Percentiles rank a stretch among this genome's conserved stretches.
phyloP scores from a whole-genome alignment of 768 basidiomycete species.

The Lentinula boryana region DNA sequence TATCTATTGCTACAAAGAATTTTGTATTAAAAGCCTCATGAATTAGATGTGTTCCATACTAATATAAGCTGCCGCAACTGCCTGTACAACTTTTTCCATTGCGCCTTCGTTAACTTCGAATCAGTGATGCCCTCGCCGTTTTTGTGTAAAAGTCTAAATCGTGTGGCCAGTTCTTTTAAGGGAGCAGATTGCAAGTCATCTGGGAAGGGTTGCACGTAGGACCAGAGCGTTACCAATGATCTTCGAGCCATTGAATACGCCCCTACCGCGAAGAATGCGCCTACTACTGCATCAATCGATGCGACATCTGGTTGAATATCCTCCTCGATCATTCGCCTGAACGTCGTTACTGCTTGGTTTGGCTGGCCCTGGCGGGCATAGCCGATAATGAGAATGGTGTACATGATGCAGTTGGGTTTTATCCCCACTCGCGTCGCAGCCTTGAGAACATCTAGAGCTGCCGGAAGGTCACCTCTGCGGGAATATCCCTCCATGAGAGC shows the following conservation, averaged over 20 bases:
- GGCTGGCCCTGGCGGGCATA: constrained; percentile 58
- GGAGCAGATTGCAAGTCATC: constrained; percentile 34
- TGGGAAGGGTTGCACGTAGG: constrained; percentile 57
- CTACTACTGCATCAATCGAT: constrained; percentile 64
- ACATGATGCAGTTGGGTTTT: constrained; percentile 59
- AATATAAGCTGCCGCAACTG: constrained; percentile 21
- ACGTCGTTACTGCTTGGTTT: constrained; percentile 43
- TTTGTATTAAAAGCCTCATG: neutral
- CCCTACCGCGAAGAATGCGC: constrained; percentile 59
- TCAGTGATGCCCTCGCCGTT: constrained; percentile 13
- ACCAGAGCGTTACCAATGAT: constrained; percentile 60
- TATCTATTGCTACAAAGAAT: neutral
- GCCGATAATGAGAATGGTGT: constrained; percentile 72
- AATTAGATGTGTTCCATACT: constrained; percentile 10
- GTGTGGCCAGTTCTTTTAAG: constrained; percentile 37
- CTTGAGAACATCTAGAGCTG: constrained; percentile 51
- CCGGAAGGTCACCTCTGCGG: constrained; percentile 48
- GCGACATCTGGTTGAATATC: constrained; percentile 67
- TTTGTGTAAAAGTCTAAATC: constrained; percentile 40
- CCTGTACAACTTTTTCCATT: constrained; percentile 30
- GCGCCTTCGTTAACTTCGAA: constrained; percentile 20
- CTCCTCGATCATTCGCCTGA: constrained; percentile 54
- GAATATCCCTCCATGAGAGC: constrained; percentile 76
- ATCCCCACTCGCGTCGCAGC: constrained; percentile 44
- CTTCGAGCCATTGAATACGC: constrained; percentile 43